Percentiles rank a stretch among this genome's conserved stretches.
Conservation (phyloP, 1,284 basidiomycete species). For the Ustilago esculenta region DNA sequence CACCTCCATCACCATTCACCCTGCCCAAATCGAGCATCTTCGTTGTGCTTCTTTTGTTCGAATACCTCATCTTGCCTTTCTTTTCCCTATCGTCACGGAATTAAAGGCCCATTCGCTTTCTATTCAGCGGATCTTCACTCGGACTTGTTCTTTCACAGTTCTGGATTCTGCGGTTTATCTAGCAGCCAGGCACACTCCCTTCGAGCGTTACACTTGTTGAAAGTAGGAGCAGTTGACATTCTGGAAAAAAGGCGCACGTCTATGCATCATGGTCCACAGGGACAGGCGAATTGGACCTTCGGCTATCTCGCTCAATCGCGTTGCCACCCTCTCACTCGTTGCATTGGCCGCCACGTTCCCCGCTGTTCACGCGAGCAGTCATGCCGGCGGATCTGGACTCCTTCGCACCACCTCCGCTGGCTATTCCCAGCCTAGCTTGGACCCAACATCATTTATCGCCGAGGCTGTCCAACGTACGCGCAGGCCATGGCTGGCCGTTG, state of each 20-base stretch:
- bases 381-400: not conserved
- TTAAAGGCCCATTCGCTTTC: no score
- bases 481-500: slow-evolving; percentile 29
- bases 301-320: slow-evolving; percentile 9
- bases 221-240: no score
- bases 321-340: slow-evolving; percentile 25
- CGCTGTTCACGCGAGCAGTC: slow-evolving; percentile 6
- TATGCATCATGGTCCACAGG: slow-evolving; percentile 18
- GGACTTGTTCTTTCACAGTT: no score
- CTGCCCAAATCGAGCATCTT: no score
- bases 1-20: not conserved
- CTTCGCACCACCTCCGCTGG: not conserved
- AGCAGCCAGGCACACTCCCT: no score
- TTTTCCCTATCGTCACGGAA: no score
- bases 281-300: not conserved
- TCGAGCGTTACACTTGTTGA: no score
- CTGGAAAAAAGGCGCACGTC: no score
- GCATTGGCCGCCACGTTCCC: slow-evolving; percentile 17
- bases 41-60: no score
- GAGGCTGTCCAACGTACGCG: slow-evolving; percentile 26
- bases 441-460: slow-evolving; percentile 29
- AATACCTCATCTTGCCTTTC: no score
- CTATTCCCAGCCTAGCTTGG: slow-evolving; percentile 1
- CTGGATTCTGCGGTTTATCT: no score
- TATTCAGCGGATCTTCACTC: no score